Conservation (phyloP, 2,329 filamentous ascomycete species). For the Pseudovirgaria hyperparasitica region DNA sequence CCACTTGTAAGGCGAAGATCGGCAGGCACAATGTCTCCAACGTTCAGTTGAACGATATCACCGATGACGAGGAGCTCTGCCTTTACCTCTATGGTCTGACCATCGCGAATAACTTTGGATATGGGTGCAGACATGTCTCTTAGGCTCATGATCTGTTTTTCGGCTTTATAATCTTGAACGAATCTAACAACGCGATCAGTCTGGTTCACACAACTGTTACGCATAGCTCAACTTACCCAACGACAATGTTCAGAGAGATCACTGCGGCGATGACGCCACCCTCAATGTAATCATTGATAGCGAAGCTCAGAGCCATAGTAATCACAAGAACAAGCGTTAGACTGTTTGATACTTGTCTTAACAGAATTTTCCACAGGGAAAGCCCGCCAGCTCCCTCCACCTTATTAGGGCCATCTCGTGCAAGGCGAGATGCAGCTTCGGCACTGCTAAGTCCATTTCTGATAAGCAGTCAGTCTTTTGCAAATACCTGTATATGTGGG, state of each 20-base stretch:
- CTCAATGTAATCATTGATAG: conserved; percentile 52
- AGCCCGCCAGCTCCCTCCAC: conserved; percentile 59
- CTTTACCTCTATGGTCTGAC: conserved; percentile 21
- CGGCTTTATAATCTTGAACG: conserved; percentile 37
- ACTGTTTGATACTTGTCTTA: conserved; percentile 67
- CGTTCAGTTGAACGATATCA: conserved; percentile 24
- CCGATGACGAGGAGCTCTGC: conserved; percentile 25
- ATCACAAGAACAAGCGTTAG: conserved; percentile 55
- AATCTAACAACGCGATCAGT: too few relatives aligned
- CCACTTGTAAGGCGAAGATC: conserved; percentile 50
- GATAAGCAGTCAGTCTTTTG: conserved; percentile 11
- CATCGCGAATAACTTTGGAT: conserved; percentile 24
- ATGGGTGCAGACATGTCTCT: conserved; percentile 26
- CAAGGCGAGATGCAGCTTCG: conserved; percentile 53
- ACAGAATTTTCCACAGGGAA: conserved; percentile 62
- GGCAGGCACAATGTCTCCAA: conserved; percentile 53
- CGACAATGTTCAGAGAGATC: conserved; percentile 54
- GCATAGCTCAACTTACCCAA: conserved; percentile 28
- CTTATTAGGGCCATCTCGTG: conserved; percentile 55
- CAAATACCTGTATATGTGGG: neutral
- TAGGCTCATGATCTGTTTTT: conserved; percentile 29
- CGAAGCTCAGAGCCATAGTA: conserved; percentile 56
- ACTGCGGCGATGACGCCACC: conserved; percentile 51
- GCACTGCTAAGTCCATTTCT: conserved; percentile 48
- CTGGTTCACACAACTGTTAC: too few relatives aligned